Percentiles rank a stretch among this genome's conserved stretches.
These are phyloP conservation scores for Trichoderma sp. DNA, from an alignment of 2,329 filamentous ascomycete species.

Conservation along the genomic window DNA sequence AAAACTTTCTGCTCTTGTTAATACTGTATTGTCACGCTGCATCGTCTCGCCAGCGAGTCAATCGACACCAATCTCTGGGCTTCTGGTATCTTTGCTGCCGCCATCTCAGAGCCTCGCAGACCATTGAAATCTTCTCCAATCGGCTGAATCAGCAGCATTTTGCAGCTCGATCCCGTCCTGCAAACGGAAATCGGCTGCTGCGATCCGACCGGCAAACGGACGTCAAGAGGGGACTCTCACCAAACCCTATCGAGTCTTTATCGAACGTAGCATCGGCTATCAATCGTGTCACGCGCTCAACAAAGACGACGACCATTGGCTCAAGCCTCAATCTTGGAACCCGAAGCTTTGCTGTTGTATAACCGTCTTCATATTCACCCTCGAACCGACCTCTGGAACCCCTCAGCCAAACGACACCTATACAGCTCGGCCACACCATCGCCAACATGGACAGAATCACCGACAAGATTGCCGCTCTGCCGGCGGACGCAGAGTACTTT, in stretches of 20 bases:
- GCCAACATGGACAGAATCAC: conserved; percentile 79
- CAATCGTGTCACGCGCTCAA: neutral
- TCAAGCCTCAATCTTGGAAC: no score
- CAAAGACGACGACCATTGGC: neutral
- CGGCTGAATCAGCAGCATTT: neutral
- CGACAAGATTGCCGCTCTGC: conserved; percentile 90
- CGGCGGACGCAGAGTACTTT: conserved; percentile 80
- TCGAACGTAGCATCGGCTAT: neutral
- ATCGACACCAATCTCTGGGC: conserved; percentile 2
- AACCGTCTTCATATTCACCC: neutral
- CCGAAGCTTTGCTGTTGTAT: neutral
- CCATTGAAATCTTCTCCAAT: neutral
- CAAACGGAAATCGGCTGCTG: neutral
- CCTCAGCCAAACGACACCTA: neutral
- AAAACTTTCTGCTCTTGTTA: conserved; percentile 9
- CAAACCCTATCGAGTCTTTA: neutral
- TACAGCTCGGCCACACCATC: neutral
- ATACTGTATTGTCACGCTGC: neutral
- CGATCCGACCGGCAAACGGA: neutral
- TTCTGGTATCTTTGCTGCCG: neutral
- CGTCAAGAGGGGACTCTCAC: neutral
- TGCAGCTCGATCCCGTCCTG: neutral
- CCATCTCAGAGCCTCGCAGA: neutral
- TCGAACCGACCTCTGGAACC: neutral
- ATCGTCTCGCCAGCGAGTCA: neutral